phyloP scores from a whole-genome alignment of 139 green algal genomes.

The Desmodesmus armatus region DNA sequence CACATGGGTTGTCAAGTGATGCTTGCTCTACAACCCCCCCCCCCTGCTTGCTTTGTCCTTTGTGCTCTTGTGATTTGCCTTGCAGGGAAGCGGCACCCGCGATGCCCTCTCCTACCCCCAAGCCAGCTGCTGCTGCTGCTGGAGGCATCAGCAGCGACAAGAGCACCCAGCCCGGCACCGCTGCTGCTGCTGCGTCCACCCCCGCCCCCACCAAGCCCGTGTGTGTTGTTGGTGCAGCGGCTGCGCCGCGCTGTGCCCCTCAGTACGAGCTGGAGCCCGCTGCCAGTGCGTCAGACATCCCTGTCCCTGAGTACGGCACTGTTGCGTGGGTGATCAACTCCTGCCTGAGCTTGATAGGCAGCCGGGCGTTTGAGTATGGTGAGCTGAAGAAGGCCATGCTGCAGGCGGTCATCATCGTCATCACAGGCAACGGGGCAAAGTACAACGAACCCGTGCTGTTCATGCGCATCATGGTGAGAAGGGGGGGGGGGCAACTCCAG shows the following conservation, averaged over 20 bases:
- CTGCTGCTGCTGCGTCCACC: background rate
- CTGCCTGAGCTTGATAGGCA: slow-evolving; percentile 68
- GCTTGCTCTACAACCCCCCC: no score
- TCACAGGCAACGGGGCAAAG: slow-evolving; percentile 62
- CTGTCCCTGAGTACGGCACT: slow-evolving; percentile 71
- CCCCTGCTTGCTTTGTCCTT: no score
- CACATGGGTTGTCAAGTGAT: no score
- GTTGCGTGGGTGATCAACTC: slow-evolving; percentile 75
- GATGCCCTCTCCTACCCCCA: background rate
- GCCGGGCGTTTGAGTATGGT: slow-evolving; percentile 54
- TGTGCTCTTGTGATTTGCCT: no score
- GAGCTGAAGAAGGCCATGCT: slow-evolving; percentile 88
- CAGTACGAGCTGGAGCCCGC: background rate
- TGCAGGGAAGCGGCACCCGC: background rate
- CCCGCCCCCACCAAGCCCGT: background rate
- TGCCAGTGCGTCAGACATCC: slow-evolving; percentile 36
- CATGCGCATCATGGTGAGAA: slow-evolving; percentile 58
- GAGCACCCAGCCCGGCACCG: background rate
- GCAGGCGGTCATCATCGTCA: slow-evolving; percentile 80
- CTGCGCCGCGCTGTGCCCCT: background rate
- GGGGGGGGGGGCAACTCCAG: no score
- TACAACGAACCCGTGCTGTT: slow-evolving; percentile 75
- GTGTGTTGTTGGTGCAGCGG: background rate
- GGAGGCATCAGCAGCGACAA: background rate
- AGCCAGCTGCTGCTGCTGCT: background rate